Base-by-base conservation (phyloP, 768 basidiomycete genomes). In the Hygrophorus russula region DNA sequence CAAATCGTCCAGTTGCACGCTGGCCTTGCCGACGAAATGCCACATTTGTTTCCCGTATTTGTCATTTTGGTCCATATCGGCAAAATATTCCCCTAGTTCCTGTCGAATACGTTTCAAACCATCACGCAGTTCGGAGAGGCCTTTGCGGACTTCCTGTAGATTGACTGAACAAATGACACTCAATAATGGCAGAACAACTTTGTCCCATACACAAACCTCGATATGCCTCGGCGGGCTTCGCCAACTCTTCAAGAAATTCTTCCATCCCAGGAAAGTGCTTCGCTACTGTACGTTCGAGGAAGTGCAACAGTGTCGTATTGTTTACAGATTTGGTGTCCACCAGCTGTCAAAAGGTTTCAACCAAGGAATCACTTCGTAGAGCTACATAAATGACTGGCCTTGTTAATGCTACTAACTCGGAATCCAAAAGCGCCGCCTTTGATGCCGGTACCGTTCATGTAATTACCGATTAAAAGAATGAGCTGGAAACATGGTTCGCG, bases 361-460 rank as follows among this genome's bases (percentile, higher is more conserved):
- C 18, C 27, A 28, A 20, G 20, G 41, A 7, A n/a, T 28, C 8
- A 6, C 34, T 19, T 19, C 41, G 19, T 28, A 31, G 15, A n/a
- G 10, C 15, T 18, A 32, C 13, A 10, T 19, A 10, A 5, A 29
- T 17, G 29, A 31, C 65, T 49, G 54, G 82, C 91, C 73, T 92
- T 92, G 67, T 99, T 98, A 62, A 99, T 93, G 60, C 92, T 94
- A 64, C 89, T 91, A 41, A 98, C 79, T 54, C 86, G 80, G 75
- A 99, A 99, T 46, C 94, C 94, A 53, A 88, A 94, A 1, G 96
- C 96, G 27, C 93, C 93, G 44, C 94, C 94, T 59, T 94, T 96
- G 53, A 90, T 74, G 42, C 93, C 91, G 42, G 90, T 84, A 5
- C 92, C 90, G 57, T 99, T 99, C 82, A 98, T 92, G 60, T 91